Conservation (phyloP, 192 early-diverging fungal species). For the Coemansia sp. region DNA sequence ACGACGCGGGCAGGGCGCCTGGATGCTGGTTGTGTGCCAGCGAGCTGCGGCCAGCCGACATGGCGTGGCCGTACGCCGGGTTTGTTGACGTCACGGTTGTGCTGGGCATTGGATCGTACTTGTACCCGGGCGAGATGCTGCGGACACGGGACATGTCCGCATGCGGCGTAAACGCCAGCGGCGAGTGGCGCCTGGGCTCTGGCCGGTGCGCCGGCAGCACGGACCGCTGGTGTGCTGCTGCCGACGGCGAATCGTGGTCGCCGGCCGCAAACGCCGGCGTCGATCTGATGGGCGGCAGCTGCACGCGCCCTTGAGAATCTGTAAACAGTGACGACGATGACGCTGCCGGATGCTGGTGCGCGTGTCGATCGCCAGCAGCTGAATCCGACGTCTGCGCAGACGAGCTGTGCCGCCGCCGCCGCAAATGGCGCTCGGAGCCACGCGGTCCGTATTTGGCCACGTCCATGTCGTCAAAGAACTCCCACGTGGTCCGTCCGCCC, state of each 20-base stretch:
- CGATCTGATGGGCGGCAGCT: constrained; percentile 39
- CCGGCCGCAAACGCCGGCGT: constrained; percentile 3
- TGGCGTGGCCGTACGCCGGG: neutral
- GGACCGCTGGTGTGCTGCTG: neutral
- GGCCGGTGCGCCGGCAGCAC: neutral
- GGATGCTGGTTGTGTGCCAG: neutral
- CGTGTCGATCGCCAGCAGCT: neutral
- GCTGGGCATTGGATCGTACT: neutral
- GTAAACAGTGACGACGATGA: constrained; percentile 14
- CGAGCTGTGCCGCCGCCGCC: constrained; percentile 1
- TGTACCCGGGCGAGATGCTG: constrained; percentile 6
- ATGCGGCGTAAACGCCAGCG: neutral
- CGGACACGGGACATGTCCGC: neutral
- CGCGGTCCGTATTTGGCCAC: constrained; percentile 28
- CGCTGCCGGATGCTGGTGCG: neutral
- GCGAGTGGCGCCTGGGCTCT: neutral
- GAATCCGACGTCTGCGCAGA: constrained; percentile 3
- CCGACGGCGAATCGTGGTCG: neutral
- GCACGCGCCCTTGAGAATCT: constrained; percentile 32
- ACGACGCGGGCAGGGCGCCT: neutral
- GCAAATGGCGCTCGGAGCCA: neutral
- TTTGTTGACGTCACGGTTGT: neutral
- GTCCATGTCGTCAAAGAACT: constrained; percentile 49
- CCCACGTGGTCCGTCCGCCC: constrained; percentile 31
- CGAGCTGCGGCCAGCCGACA: constrained; percentile 7